Evolutionary conservation across 257 asterid genomes (phyloP).

Genomic region (Echium plantagineum): DNA sequence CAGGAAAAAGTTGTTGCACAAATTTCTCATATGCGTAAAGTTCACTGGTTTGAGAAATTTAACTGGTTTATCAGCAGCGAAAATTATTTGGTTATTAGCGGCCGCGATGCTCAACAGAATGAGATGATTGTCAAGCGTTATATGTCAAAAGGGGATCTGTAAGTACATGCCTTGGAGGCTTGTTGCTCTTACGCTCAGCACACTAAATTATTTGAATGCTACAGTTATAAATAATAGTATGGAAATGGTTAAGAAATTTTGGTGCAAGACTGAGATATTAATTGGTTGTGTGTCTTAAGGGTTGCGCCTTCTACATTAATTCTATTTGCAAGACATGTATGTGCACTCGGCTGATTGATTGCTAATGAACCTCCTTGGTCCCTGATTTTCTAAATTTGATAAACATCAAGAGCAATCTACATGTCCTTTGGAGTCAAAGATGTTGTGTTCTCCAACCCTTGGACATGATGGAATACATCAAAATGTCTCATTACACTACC

Average conservation of each 20-base stretch:
- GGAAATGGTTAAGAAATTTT: neutral
- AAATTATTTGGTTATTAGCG: conserved; percentile 90
- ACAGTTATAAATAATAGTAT: neutral
- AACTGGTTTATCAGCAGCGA: conserved; percentile 99
- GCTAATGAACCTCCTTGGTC: neutral
- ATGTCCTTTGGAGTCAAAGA: too few relatives aligned
- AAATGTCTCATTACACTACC: too few relatives aligned
- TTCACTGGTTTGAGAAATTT: conserved; percentile 99
- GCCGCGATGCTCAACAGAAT: conserved; percentile 97
- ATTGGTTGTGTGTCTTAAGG: neutral
- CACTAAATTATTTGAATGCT: neutral
- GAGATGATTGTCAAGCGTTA: conserved; percentile 98
- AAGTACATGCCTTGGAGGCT: conserved; percentile 26
- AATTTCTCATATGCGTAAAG: conserved; percentile 92
- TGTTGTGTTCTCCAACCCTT: too few relatives aligned
- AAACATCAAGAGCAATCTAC: too few relatives aligned
- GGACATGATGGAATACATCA: too few relatives aligned
- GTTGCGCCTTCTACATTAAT: neutral
- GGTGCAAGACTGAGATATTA: neutral
- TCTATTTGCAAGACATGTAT: neutral
- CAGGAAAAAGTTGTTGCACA: conserved; percentile 96
- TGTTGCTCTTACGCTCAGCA: neutral
- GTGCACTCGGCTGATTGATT: too few relatives aligned
- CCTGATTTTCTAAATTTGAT: neutral
- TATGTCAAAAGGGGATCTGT: conserved; percentile 97